phyloP scores from a whole-genome alignment of 208 protist species.

The Acanthamoeba castellanii region DNA sequence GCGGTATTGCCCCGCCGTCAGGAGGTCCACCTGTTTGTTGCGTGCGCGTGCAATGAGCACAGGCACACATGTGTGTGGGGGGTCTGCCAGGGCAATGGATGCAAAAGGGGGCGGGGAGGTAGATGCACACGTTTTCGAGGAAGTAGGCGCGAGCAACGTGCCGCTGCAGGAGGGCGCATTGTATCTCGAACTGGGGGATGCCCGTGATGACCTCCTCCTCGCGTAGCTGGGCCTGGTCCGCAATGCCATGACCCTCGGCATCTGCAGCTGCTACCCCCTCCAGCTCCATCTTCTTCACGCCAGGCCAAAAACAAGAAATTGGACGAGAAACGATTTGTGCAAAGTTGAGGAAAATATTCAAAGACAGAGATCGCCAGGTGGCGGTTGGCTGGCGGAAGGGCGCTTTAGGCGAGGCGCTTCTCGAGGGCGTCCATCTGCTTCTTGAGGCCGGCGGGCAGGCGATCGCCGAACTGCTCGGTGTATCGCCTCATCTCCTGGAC shows the following conservation, averaged over 20 bases:
- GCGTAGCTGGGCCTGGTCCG: too few species aligned
- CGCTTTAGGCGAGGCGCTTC: conserved; percentile 53
- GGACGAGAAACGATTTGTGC: too few species aligned
- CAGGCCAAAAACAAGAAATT: too few species aligned
- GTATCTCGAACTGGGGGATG: conserved; percentile 20
- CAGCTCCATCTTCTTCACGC: too few species aligned
- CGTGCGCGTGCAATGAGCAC: background rate
- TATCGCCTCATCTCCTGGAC: conserved; percentile 79
- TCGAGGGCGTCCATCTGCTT: conserved; percentile 81
- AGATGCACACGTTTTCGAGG: background rate
- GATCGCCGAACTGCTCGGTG: conserved; percentile 81
- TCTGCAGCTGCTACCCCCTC: too few species aligned
- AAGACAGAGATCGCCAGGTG: too few species aligned
- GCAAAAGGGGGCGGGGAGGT: background rate
- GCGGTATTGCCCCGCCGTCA: background rate
- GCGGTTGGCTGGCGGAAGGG: too few species aligned
- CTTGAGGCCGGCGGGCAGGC: conserved; percentile 80
- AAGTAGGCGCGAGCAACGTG: conserved; percentile 18
- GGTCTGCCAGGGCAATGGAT: too few species aligned
- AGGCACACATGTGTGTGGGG: too few species aligned
- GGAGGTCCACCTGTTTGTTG: background rate
- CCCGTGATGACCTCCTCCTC: background rate
- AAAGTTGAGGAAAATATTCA: too few species aligned
- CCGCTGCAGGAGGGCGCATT: conserved; percentile 4
- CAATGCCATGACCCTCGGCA: too few species aligned